These are phyloP conservation scores for Fusarium sp. DNA, from an alignment of 2,329 filamentous ascomycete genomes.

Conservation along the genomic window DNA sequence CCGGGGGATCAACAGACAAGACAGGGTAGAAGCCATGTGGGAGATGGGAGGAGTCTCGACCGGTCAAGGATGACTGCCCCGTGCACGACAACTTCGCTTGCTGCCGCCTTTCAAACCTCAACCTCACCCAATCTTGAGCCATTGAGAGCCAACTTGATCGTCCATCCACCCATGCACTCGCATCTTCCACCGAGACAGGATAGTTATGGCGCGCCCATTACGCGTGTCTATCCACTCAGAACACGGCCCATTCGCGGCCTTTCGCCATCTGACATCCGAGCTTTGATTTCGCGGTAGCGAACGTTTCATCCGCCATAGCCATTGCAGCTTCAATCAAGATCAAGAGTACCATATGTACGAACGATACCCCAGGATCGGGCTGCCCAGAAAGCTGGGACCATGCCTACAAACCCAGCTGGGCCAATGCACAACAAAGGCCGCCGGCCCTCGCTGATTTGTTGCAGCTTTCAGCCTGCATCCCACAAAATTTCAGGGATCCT, in stretches of 20 bases:
- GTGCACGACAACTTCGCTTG: constrained; percentile 49
- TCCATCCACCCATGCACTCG: constrained; percentile 35
- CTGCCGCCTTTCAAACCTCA: constrained; percentile 38
- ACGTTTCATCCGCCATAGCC: constrained; percentile 23
- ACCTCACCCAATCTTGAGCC: constrained; percentile 17
- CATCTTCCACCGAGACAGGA: constrained; percentile 45
- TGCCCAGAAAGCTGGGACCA: constrained; percentile 40
- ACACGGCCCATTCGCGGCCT: constrained; percentile 24
- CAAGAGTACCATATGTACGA: constrained; percentile 10
- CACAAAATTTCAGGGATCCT: constrained; percentile 25
- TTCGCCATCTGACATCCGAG: constrained; percentile 26
- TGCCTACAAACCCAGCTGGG: constrained; percentile 5
- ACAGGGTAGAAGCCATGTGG: constrained; percentile 36
- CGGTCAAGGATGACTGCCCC: constrained; percentile 42
- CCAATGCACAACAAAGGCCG: constrained; percentile 32
- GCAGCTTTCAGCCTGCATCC: constrained; percentile 29
- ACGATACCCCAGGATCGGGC: constrained; percentile 22
- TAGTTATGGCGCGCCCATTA: constrained; percentile 22
- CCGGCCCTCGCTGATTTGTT: constrained; percentile 33
- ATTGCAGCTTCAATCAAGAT: constrained; percentile 29
- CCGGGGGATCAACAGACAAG: constrained; percentile 19
- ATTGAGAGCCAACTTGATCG: constrained; percentile 27
- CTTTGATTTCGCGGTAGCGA: constrained; percentile 32
- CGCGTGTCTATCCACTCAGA: constrained; percentile 9
- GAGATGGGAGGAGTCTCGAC: constrained; percentile 33